Conservation (phyloP, 108 stramenopile genomes). For the Epithemia pelagica region DNA sequence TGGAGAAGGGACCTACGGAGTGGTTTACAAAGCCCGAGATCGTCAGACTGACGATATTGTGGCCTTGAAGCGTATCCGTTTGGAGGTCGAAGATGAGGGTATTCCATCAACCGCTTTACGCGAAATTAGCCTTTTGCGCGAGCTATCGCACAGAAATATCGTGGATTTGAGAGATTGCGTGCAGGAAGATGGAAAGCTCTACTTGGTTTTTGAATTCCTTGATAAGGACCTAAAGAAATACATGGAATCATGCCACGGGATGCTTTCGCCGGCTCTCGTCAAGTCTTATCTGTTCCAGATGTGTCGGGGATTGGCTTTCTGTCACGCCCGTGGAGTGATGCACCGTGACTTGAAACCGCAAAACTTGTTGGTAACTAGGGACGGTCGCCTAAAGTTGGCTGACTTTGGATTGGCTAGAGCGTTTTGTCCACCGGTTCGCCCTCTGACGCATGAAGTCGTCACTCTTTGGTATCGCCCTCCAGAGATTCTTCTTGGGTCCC, state of each 20-base stretch:
- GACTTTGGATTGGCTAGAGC: slow-evolving; percentile 98
- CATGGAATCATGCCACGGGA: slow-evolving; percentile 80
- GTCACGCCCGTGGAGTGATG: slow-evolving; percentile 95
- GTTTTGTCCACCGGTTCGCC: slow-evolving; percentile 89
- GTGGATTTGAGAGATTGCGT: slow-evolving; percentile 85
- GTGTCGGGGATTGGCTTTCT: slow-evolving; percentile 86
- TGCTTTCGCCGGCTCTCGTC: slow-evolving; percentile 66
- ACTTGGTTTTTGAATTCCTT: slow-evolving; percentile 97
- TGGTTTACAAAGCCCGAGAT: slow-evolving; percentile 88
- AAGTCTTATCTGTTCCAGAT: slow-evolving; percentile 86
- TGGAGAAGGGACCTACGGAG: slow-evolving; percentile 95
- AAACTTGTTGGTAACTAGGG: slow-evolving; percentile 91
- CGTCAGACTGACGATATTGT: slow-evolving; percentile 88
- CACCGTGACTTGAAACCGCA: slow-evolving; percentile 99
- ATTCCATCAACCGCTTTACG: slow-evolving; percentile 97
- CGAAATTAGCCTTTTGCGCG: slow-evolving; percentile 91
- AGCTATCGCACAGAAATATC: slow-evolving; percentile 94
- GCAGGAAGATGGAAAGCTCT: slow-evolving; percentile 85
- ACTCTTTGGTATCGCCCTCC: slow-evolving; percentile 99
- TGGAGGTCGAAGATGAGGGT: slow-evolving; percentile 98
- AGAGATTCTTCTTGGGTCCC: slow-evolving; percentile 89
- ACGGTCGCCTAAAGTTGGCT: slow-evolving; percentile 94
- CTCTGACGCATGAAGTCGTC: slow-evolving; percentile 93
- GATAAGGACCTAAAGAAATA: slow-evolving; percentile 95
- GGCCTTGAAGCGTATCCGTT: slow-evolving; percentile 94